Conservation (phyloP, 192 early-diverging fungal species). For the Backusella westeae region DNA sequence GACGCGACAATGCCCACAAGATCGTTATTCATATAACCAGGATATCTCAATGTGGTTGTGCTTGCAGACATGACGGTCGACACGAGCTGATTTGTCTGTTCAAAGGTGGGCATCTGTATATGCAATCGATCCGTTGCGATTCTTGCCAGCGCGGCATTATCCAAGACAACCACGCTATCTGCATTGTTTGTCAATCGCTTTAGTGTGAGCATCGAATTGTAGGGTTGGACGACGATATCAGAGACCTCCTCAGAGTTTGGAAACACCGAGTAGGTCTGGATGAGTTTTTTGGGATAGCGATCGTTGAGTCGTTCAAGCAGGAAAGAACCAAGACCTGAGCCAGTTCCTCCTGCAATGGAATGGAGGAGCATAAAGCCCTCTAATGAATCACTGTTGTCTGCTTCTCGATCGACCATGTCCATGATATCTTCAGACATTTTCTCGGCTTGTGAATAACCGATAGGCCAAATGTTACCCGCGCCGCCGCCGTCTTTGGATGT, state of each 20-base stretch:
- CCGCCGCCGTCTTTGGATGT: conserved; percentile 92
- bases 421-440: conserved; percentile 87
- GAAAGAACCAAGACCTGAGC: conserved; percentile 94
- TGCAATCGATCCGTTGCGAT: conserved; percentile 93
- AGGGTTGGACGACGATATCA: conserved; percentile 97
- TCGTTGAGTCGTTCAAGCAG: conserved; percentile 91
- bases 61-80: conserved; percentile 97
- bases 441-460: conserved; percentile 87
- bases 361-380: conserved; percentile 97
- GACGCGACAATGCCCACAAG: conserved; percentile 93
- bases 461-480: conserved; percentile 97
- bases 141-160: conserved; percentile 91
- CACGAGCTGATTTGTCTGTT: conserved; percentile 95
- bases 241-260: conserved; percentile 93
- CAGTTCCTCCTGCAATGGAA: conserved; percentile 97
- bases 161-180: conserved; percentile 95
- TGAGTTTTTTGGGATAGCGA: conserved; percentile 94
- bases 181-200: conserved; percentile 90
- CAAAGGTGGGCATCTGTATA: conserved; percentile 91
- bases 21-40: conserved; percentile 99
- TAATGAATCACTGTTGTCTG: conserved; percentile 90
- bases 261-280: conserved; percentile 98
- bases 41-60: conserved; percentile 96
- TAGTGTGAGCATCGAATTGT: conserved; percentile 91
- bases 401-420: conserved; percentile 97